Percentiles rank a stretch among this genome's conserved stretches.
Conservation (phyloP, 177 flowering plant species). For the Vitis hybrid region DNA sequence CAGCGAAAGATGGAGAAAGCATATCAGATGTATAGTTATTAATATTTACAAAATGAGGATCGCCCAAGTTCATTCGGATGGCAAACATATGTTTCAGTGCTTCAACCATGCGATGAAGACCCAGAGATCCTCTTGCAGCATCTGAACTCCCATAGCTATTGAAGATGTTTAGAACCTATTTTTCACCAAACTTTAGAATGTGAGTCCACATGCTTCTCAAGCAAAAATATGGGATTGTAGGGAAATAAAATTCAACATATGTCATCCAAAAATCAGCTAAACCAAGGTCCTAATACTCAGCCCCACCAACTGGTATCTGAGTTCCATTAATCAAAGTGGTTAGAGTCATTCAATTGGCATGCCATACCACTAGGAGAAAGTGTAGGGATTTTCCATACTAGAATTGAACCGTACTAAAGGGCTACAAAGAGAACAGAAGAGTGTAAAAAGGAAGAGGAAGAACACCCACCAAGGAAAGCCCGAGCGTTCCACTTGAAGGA, state of each 20-base stretch:
- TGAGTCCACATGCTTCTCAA: background rate
- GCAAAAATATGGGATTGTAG: background rate
- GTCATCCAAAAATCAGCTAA: background rate
- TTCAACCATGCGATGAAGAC: constrained; percentile 81
- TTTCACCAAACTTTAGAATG: constrained; percentile 1
- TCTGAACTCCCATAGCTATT: constrained; percentile 53
- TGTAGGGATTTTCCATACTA: no score
- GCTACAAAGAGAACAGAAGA: background rate
- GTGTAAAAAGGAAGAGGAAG: background rate
- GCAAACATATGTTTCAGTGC: constrained; percentile 91
- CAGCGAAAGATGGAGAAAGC: constrained; percentile 70
- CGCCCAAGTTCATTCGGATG: constrained; percentile 85
- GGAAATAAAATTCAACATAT: background rate
- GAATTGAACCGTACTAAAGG: no score
- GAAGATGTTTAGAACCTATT: constrained; percentile 76
- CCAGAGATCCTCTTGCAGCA: constrained; percentile 58
- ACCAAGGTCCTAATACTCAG: background rate
- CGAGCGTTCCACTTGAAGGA: constrained; percentile 92
- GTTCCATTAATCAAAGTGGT: background rate
- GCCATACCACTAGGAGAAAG: background rate
- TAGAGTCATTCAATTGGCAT: background rate
- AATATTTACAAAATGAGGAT: constrained; percentile 67
- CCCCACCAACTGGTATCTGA: background rate
- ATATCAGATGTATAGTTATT: constrained; percentile 40
- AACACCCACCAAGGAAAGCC: constrained; percentile 59